Base-by-base conservation (phyloP, 805 yeast species). In the Candida quercuum region DNA sequence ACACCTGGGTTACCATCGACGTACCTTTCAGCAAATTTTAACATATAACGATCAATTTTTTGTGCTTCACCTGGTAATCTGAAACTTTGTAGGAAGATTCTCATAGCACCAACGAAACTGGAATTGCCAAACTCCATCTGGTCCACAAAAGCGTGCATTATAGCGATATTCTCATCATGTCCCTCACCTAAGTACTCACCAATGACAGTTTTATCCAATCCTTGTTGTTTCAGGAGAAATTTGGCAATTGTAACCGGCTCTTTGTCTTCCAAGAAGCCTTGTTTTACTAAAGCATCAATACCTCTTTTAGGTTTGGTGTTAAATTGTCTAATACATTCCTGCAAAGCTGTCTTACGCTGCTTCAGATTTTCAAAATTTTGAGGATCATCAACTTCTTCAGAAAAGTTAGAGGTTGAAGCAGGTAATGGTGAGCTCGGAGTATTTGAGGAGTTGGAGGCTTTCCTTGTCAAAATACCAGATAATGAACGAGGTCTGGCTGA, bases 11-110 rank as follows among this genome's bases (percentile, higher is more conserved):
- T 93, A 43, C 91, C 96, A 46, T 84, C 79, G 17, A 81, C 80
- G 56, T 81, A 93, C 48, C 95, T 72, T 60, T 87, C 95, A 5
- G 99, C 99, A 67, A 94, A 94, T 55, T 93, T 91, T 57, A 93
- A 74, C 96, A 94, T 86, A 56, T 81, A 87, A 50, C 99, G 74
- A 67, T 93, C 99, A 56, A 93, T 91, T 55, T 93, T 91, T 64
- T 93, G 99, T 5, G 96, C 89, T 63, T 93, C 99, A 35, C 99
- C 99, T 3, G 99, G 99, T 42, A 93, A 71, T 58, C 99, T 72
- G 64, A 93, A 94, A 33, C 78, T 72, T 55, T 94, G 99, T 41
- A 93, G 69, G 53, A 87, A 87, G 13, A 64, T 67, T 48, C 99
- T 74, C 66, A 93, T 67, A 0, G 98, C 94, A 48, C 82, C 95